A percentile compares a stretch with the other conserved stretches of the same genome.
Conservation (phyloP, 306 rosid genomes). For the Lotus japonicus region DNA sequence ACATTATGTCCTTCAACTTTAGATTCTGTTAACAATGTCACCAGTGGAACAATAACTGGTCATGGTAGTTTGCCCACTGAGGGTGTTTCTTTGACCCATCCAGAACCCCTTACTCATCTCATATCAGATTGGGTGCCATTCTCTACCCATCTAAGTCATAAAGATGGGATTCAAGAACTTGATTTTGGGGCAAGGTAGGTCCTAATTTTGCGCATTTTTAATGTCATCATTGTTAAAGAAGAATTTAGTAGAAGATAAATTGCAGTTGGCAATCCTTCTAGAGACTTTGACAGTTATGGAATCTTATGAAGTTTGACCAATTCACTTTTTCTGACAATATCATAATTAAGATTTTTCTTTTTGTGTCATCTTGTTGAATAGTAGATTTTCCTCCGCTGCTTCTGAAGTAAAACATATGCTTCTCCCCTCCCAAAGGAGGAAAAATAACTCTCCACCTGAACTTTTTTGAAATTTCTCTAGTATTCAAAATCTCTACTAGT, state of each 20-base stretch:
- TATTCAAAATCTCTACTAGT: constrained; percentile 3
- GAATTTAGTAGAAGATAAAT: constrained; percentile 2
- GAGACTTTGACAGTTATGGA: constrained; percentile 1
- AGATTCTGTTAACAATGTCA: constrained; percentile 24
- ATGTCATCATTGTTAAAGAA: constrained; percentile 18
- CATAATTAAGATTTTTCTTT: neutral
- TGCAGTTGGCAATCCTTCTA: neutral
- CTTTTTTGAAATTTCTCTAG: neutral
- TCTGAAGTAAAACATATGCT: neutral
- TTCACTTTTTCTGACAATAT: neutral
- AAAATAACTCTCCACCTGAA: neutral
- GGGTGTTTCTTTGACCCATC: constrained; percentile 30
- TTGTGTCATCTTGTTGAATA: constrained; percentile 6
- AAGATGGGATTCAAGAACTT: constrained; percentile 51
- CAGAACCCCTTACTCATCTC: constrained; percentile 39
- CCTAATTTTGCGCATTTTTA: neutral
- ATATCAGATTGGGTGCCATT: constrained; percentile 86
- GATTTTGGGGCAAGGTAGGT: constrained; percentile 94
- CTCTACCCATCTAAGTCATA: constrained; percentile 27
- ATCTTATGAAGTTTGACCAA: constrained; percentile 7
- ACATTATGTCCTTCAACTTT: constrained; percentile 28
- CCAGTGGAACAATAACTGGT: constrained; percentile 26
- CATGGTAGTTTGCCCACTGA: constrained; percentile 30
- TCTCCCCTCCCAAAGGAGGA: neutral
- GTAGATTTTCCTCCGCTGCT: neutral